Evolutionary conservation across 768 basidiomycete genomes (phyloP).

Genomic region (Boletus coccyginus): DNA sequence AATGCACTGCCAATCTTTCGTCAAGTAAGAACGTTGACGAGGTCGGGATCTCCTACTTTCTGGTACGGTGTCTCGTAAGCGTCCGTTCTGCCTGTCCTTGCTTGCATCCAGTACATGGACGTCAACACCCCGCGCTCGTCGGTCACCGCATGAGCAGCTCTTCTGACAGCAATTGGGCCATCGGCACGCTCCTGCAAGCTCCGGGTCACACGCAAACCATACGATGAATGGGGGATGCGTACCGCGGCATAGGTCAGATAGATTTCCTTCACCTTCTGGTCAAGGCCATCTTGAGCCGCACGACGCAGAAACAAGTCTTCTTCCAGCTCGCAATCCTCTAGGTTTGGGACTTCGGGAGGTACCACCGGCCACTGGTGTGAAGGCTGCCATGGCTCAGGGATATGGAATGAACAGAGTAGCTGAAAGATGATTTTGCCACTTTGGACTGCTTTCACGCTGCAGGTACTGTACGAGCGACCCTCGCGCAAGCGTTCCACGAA

Average conservation of each 20-base stretch:
- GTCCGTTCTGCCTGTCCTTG: constrained; percentile 52
- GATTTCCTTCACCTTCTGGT: constrained; percentile 34
- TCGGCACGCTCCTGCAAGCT: constrained; percentile 55
- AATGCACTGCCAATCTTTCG: constrained; percentile 54
- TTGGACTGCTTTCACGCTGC: constrained; percentile 58
- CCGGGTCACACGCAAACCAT: constrained; percentile 24
- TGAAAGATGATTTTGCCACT: constrained; percentile 53
- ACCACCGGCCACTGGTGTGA: constrained; percentile 68
- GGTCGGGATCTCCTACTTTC: constrained; percentile 45
- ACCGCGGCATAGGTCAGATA: constrained; percentile 29
- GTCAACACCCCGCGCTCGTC: constrained; percentile 46
- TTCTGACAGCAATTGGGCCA: constrained; percentile 69
- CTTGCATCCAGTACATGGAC: constrained; percentile 80
- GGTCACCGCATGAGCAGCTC: constrained; percentile 43
- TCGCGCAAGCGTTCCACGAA: constrained; percentile 73
- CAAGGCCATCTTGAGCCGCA: constrained; percentile 28
- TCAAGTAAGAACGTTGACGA: constrained; percentile 1
- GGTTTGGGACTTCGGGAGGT: constrained; percentile 50
- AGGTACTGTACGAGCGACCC: constrained; percentile 71
- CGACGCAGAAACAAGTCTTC: constrained; percentile 39
- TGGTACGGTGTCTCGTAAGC: constrained; percentile 71
- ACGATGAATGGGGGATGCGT: constrained; percentile 16
- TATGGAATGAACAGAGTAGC: constrained; percentile 80
- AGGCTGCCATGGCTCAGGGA: constrained; percentile 74
- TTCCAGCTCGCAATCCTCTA: constrained; percentile 63